A percentile compares a stretch with the other conserved stretches of the same genome.
Evolutionary conservation across 768 basidiomycete species (phyloP).

Genomic region (Collybiopsis confluens): DNA sequence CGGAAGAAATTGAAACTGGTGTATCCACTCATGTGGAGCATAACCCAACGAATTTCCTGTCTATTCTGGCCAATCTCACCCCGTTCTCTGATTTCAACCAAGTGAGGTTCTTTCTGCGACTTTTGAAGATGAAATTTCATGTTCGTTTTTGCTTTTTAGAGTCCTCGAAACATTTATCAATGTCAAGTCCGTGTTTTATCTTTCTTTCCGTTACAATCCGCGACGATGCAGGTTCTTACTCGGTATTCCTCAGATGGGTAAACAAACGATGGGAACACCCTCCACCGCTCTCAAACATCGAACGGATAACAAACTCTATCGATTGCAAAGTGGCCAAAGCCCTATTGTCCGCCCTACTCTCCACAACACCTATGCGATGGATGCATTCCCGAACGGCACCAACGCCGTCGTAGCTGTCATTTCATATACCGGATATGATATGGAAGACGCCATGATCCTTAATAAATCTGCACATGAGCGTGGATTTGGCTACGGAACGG

Average conservation of each 20-base stretch:
- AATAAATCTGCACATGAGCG: slow-evolving; percentile 99
- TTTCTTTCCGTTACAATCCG: no score
- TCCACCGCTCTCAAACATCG: slow-evolving; percentile 86
- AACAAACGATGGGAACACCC: slow-evolving; percentile 99
- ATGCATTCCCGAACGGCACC: slow-evolving; percentile 96
- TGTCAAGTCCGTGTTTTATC: slow-evolving; percentile 63
- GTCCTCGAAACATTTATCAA: slow-evolving; percentile 89
- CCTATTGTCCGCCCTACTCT: slow-evolving; percentile 90
- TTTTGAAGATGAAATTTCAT: slow-evolving; percentile 18
- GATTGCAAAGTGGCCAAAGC: slow-evolving; percentile 91
- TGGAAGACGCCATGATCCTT: slow-evolving; percentile 99
- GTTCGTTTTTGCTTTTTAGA: slow-evolving; percentile 38
- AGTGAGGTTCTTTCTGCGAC: slow-evolving; percentile 38
- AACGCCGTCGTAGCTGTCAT: slow-evolving; percentile 99
- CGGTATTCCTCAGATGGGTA: slow-evolving; percentile 75
- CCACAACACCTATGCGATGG: slow-evolving; percentile 96
- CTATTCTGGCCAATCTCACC: slow-evolving; percentile 94
- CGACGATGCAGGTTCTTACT: neutral
- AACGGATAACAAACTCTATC: slow-evolving; percentile 98
- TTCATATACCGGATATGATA: slow-evolving; percentile 99
- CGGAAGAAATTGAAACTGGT: slow-evolving; percentile 73
- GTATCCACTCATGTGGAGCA: slow-evolving; percentile 92
- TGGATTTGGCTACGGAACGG: slow-evolving; percentile 93
- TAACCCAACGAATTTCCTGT: slow-evolving; percentile 91
- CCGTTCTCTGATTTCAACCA: slow-evolving; percentile 99